Evolutionary conservation across 345 rosid species (phyloP), one percentile per base, ranked within the genome.

Genomic region (Turritis glabra): DNA sequence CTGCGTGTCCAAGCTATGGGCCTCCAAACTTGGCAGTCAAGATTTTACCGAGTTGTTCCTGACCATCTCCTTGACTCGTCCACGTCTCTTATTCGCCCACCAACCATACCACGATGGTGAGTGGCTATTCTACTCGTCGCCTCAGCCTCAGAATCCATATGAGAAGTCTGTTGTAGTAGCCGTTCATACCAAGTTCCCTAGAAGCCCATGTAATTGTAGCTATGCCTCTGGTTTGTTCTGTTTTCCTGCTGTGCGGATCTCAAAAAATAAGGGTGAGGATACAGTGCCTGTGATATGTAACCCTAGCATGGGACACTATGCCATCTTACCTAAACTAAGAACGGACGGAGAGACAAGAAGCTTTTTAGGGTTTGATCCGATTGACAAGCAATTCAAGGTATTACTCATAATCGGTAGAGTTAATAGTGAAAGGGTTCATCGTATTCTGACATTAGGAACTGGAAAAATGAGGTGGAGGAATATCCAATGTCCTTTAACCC

Each of bases 161-260:
- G 12, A 9, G 37, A 67, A 37, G 3, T 52, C 12, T 22, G 18
- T 3, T 22, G 32, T 32, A 14, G 57, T 35, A 50, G 4, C 22
- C 12, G 3, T 46, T 53, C 51, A 68, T 13, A 40, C 4, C 1
- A 54, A 68, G 40, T 18, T 54, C 40, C 8, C 8, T 17, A 2
- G 1, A 26, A 3, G 14, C 27, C 8, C 0, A 7, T 0, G 13
- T 7, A 7, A 26, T 17, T 8, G 37, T 17, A 5, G 19, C 19
- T 37, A 17, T 40, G 7, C 63, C 40, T 68, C 52, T 54, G 72
- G 63, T 38, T 68, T 68, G 63, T 17, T 68, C 14, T 23, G 1
- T 68, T 38, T 53, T 11, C 3, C 53, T 5, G 4, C 10, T 8
- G 18, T 26, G 21, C 6, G 1, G 25, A 23, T 23, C 18, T 22